Percentiles rank a stretch among this genome's conserved stretches.
These are phyloP conservation scores for Zopfochytrium polystomum DNA, from an alignment of 371 early-diverging fungal species.

Conservation along the genomic window DNA sequence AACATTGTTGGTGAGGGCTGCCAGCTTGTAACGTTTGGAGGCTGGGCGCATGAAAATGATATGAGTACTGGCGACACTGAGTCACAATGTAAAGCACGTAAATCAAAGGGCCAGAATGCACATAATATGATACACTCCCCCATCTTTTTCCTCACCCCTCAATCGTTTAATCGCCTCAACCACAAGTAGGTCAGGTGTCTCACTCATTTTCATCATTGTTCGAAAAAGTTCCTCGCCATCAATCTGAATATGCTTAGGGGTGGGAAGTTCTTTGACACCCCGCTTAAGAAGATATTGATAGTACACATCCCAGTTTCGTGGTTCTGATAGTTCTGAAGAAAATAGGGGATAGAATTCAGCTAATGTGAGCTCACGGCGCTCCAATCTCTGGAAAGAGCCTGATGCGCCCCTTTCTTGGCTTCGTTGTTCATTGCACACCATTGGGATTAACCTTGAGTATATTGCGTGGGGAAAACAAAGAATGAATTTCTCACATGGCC, in stretches of 20 bases:
- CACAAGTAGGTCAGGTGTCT: constrained; percentile 46
- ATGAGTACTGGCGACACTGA: neutral
- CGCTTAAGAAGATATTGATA: constrained; percentile 6
- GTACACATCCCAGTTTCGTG: constrained; percentile 8
- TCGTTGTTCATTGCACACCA: constrained; percentile 24
- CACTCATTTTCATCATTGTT: constrained; percentile 69
- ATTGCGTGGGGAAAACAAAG: constrained; percentile 28
- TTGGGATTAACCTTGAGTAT: neutral
- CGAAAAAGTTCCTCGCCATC: constrained; percentile 66
- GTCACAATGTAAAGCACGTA: no score
- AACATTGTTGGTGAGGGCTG: constrained; percentile 75
- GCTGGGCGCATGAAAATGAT: constrained; percentile 17
- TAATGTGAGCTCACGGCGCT: constrained; percentile 67
- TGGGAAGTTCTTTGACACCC: neutral
- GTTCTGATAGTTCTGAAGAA: constrained; percentile 19
- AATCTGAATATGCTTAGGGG: constrained; percentile 37
- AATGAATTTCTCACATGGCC: constrained; percentile 60
- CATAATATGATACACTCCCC: no score
- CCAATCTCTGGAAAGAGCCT: constrained; percentile 73
- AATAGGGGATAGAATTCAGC: constrained; percentile 62
- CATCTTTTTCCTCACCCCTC: constrained; percentile 10
- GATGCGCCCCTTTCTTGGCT: constrained; percentile 47
- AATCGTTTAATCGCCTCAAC: constrained; percentile 59
- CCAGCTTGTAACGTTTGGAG: constrained; percentile 58
- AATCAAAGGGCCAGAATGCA: no score